Percentiles rank a stretch among this genome's conserved stretches.
Evolutionary conservation across 129 eudicot species (phyloP).

Genomic region (Pseudognaphalium luteoalbum): DNA sequence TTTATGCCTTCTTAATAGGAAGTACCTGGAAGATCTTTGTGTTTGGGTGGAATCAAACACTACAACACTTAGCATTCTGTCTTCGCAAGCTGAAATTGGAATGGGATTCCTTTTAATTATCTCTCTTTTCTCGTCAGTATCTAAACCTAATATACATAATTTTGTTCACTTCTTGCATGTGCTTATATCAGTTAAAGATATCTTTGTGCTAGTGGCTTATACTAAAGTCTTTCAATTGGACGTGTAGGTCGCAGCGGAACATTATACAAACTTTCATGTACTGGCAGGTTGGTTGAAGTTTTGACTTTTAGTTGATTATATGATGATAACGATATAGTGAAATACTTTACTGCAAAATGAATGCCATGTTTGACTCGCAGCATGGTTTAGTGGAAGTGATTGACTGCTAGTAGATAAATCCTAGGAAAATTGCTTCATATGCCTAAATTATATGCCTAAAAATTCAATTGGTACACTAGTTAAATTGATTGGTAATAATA

Average conservation of each 20-base stretch:
- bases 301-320: neutral
- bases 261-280: slow-evolving; percentile 79
- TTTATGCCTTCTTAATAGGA: slow-evolving; percentile 43
- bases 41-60: slow-evolving; percentile 97
- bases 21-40: slow-evolving; percentile 87
- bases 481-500: too few relatives aligned
- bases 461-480: too few relatives aligned
- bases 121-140: slow-evolving; percentile 84
- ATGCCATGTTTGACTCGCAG: neutral
- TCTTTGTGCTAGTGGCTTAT: neutral
- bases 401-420: neutral
- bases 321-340: neutral
- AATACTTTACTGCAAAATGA: neutral
- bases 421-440: too few relatives aligned
- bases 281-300: slow-evolving; percentile 78
- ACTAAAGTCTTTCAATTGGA: neutral
- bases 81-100: slow-evolving; percentile 93
- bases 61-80: slow-evolving; percentile 75
- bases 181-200: neutral
- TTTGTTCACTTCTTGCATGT: neutral
- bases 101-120: slow-evolving; percentile 78
- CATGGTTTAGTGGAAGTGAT: neutral
- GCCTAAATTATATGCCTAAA: too few relatives aligned
- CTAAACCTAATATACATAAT: neutral
- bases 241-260: slow-evolving; percentile 82